Evolutionary conservation across 805 yeast genomes (phyloP).

Genomic region (Saccharomyces paradoxus): DNA sequence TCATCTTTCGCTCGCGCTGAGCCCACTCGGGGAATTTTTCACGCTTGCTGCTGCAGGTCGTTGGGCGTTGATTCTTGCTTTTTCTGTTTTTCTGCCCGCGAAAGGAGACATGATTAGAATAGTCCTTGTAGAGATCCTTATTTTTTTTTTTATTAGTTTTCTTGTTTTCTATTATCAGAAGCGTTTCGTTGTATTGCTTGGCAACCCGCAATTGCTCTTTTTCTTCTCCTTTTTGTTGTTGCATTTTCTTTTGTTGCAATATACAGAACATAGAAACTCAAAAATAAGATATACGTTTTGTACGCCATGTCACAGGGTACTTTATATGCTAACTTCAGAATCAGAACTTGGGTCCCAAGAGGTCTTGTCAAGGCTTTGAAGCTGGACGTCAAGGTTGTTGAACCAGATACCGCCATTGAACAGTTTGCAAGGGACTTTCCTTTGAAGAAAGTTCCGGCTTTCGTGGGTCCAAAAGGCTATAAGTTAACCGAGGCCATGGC

Average conservation of each 20-base stretch:
- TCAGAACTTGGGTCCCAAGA: conserved; percentile 36
- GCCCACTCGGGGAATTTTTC: background rate
- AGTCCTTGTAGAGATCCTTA: background rate
- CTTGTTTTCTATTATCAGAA: background rate
- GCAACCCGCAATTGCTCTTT: background rate
- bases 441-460: conserved; percentile 57
- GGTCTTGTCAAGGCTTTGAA: conserved; percentile 52
- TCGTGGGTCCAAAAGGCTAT: conserved; percentile 62
- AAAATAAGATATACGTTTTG: background rate
- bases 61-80: background rate
- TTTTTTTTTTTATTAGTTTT: background rate
- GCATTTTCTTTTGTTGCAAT: background rate
- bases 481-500: conserved; percentile 67
- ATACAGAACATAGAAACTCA: background rate
- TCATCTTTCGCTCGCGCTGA: background rate
- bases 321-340: conserved; percentile 40
- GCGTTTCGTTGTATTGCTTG: background rate
- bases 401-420: conserved; percentile 28
- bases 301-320: conserved; percentile 58
- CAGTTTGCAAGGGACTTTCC: conserved; percentile 52
- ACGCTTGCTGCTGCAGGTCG: background rate
- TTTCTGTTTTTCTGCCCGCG: background rate
- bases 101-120: background rate
- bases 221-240: background rate
- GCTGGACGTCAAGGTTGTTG: conserved; percentile 47